A percentile compares a stretch with the other conserved stretches of the same genome.
Evolutionary conservation across 2,329 filamentous ascomycete genomes (phyloP).

Genomic region (Scytalidium sp.): DNA sequence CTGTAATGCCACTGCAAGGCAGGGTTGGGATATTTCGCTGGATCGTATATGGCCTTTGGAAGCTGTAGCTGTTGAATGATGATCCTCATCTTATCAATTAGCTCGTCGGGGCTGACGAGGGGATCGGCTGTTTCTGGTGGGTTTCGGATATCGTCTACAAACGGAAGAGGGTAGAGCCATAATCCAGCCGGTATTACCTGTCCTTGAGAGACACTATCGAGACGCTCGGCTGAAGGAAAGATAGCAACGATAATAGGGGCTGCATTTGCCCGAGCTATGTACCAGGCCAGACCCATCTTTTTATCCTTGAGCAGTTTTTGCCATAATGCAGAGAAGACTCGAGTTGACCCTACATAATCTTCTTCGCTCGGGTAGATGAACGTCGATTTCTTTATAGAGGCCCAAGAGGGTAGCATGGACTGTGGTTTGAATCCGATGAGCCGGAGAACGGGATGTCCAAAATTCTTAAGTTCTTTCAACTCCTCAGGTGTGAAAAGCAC

Average conservation of each 20-base stretch:
- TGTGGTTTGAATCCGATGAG: slow-evolving; percentile 93
- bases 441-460: slow-evolving; percentile 78
- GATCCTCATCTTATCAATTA: slow-evolving; percentile 79
- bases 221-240: slow-evolving; percentile 67
- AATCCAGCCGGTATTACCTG: slow-evolving; percentile 77
- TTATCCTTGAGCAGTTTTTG: slow-evolving; percentile 77
- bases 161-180: slow-evolving; percentile 87
- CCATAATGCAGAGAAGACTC: slow-evolving; percentile 88
- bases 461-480: slow-evolving; percentile 71
- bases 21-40: slow-evolving; percentile 85
- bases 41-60: slow-evolving; percentile 81
- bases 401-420: slow-evolving; percentile 74
- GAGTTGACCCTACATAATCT: slow-evolving; percentile 83
- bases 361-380: slow-evolving; percentile 96
- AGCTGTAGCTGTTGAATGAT: slow-evolving; percentile 85
- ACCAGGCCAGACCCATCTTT: slow-evolving; percentile 88
- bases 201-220: slow-evolving; percentile 62
- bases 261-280: slow-evolving; percentile 76
- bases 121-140: slow-evolving; percentile 59
- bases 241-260: slow-evolving; percentile 78
- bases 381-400: slow-evolving; percentile 77
- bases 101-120: slow-evolving; percentile 59
- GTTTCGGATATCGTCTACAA: slow-evolving; percentile 81
- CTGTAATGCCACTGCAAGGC: slow-evolving; percentile 96
- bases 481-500: slow-evolving; percentile 85